Evolutionary conservation across 2,329 filamentous ascomycete genomes (phyloP), one percentile per base, ranked within the genome.

Genomic region (Curvularia sp.): DNA sequence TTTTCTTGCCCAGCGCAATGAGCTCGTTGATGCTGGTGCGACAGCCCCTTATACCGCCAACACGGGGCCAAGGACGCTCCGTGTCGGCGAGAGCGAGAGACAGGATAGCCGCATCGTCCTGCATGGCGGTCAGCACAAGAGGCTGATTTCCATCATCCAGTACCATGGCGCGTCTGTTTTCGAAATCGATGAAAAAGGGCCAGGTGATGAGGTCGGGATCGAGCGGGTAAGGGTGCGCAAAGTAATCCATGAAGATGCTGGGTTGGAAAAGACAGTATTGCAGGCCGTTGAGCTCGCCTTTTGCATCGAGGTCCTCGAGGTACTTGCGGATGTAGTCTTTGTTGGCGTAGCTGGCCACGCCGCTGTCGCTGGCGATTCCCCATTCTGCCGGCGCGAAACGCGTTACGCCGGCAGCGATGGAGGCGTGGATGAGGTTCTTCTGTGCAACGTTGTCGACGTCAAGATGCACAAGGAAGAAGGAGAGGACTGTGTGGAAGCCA

Each of bases 211-310:
- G 64, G 30, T 83, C 74, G 34, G 79, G 82, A 6, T 80, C 69
- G 0, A 83, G 80, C 41, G 79, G 75, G 55, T 82, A 68, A 0
- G 85, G 84, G 49, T 75, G 80, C 1, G 82, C 82, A 32, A 86
- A 75, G 72, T 87, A 87, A 68, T 87, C 79, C 23, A 83, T 65
- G 65, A 86, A 85, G 1, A 85, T 63, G 0, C 83, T 84, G 0
- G 82, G 82, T 36, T 86, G 83, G 63, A 87, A 86, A 0, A 86
- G 73, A 0, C 75, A 81, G 68, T 87, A 87, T 57, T 87, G 83
- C 18, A 87, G 73, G 0, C 79, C 80, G 51, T 80, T 79, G 5
- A 87, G 74, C 15, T 80, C 81, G 49, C 80, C 78, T 23, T 76
- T 73, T 12, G 81, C 72, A 38, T 78, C 77, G 3, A 87, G 59